These are phyloP conservation scores for Torrubiella hemipterigena DNA, from an alignment of 2,329 filamentous ascomycete genomes.

Conservation along the genomic window DNA sequence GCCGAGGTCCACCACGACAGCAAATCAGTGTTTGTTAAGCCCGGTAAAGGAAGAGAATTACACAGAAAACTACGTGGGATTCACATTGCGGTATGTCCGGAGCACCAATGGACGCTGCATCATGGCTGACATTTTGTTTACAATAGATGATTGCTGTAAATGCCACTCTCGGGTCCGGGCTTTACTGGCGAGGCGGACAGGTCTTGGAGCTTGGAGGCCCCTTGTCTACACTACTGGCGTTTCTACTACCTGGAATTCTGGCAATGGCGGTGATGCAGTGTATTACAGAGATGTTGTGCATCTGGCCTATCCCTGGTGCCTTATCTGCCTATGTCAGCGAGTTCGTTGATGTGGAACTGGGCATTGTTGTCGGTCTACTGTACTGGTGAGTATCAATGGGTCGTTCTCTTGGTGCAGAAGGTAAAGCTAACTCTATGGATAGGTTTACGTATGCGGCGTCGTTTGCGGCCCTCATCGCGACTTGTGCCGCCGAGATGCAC, in stretches of 20 bases:
- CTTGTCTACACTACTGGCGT: constrained; percentile 15
- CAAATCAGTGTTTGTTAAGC: no score
- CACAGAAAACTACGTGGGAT: constrained; percentile 13
- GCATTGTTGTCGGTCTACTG: constrained; percentile 17
- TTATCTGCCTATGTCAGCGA: constrained; percentile 18
- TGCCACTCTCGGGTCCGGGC: constrained; percentile 13
- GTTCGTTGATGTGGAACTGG: constrained; percentile 19
- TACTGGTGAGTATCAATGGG: constrained; percentile 18
- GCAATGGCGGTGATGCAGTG: constrained; percentile 19
- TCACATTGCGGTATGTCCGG: constrained; percentile 14
- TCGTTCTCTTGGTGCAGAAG: no score
- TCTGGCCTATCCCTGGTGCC: constrained; percentile 19
- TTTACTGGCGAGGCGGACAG: constrained; percentile 18
- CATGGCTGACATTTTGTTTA: no score
- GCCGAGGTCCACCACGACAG: no score
- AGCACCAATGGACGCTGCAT: no score
- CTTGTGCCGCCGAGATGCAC: constrained; percentile 13
- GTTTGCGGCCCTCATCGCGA: constrained; percentile 14
- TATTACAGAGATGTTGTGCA: constrained; percentile 17
- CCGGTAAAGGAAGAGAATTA: no score
- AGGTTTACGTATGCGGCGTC: constrained; percentile 17
- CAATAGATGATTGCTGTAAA: constrained; percentile 17
- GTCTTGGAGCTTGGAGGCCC: constrained; percentile 16
- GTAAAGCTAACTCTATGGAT: background rate
- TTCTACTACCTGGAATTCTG: constrained; percentile 14